Evolutionary conservation across 1,284 basidiomycete species (phyloP).

Genomic region (Trichosporon sp.): DNA sequence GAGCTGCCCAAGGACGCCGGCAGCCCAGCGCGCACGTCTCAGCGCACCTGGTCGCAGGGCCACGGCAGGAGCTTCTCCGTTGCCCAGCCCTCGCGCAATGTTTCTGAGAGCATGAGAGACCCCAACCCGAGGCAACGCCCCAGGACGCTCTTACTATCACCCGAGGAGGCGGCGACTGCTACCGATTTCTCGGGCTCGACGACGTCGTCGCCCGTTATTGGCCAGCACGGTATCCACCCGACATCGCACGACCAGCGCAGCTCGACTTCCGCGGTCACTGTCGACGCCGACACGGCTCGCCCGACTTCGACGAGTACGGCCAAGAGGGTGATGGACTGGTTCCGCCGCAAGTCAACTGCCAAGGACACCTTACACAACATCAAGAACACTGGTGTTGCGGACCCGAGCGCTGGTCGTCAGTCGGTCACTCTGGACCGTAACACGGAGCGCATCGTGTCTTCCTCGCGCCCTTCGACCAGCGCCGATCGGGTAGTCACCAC

Average conservation of each 20-base stretch:
- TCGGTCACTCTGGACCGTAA: conserved; percentile 9
- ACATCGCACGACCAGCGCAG: conserved; percentile 23
- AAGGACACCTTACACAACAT: conserved; percentile 40
- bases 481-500: not conserved
- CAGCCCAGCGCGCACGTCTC: conserved; percentile 6
- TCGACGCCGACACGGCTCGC: conserved; percentile 30
- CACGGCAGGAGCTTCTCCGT: conserved; percentile 19
- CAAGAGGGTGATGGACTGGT: conserved; percentile 63
- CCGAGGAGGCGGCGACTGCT: not conserved
- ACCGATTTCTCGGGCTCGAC: conserved; percentile 4
- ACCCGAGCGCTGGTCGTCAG: conserved; percentile 21
- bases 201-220: conserved; percentile 25
- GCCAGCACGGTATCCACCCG: conserved; percentile 29
- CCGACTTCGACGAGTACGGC: conserved; percentile 54
- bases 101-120: conserved; percentile 1
- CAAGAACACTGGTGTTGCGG: conserved; percentile 25
- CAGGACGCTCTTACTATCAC: not conserved
- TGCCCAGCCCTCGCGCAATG: conserved; percentile 3
- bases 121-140: not conserved
- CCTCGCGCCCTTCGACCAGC: not conserved
- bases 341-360: conserved; percentile 55
- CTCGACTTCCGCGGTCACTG: conserved; percentile 38
- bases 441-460: not conserved
- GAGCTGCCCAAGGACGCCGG: conserved; percentile 13
- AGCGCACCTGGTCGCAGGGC: conserved; percentile 8